A percentile compares a stretch with the other conserved stretches of the same genome.
phyloP scores from a whole-genome alignment of 2,329 filamentous ascomycete species.

The Akanthomyces muscarius region DNA sequence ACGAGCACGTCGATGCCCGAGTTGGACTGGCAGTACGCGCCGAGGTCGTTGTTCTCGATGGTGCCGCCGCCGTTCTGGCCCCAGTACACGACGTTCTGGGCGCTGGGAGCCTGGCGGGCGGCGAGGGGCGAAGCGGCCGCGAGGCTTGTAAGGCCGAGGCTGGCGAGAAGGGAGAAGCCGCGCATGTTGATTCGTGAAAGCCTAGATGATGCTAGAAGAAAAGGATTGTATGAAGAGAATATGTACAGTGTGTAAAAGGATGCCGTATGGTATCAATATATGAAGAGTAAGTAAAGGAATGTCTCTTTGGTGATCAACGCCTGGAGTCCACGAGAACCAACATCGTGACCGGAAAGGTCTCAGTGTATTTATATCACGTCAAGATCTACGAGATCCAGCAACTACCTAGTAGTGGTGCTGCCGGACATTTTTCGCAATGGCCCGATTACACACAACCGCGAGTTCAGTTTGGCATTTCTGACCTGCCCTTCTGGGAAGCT shows the following conservation, averaged over 20 bases:
- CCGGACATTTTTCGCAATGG: background rate
- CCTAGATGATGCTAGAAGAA: background rate
- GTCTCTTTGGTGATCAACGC: conserved; percentile 11
- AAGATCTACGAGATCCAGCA: background rate
- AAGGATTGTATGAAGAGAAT: background rate
- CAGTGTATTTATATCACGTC: background rate
- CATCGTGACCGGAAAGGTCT: conserved; percentile 2
- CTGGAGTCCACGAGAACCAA: conserved; percentile 8
- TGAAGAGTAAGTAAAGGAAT: conserved; percentile 2
- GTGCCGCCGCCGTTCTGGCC: conserved; percentile 26
- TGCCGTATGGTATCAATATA: background rate
- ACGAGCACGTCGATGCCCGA: conserved; percentile 41
- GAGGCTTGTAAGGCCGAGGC: conserved; percentile 21
- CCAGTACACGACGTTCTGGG: conserved; percentile 32
- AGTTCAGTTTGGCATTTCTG: background rate
- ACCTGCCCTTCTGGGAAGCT: conserved; percentile 14
- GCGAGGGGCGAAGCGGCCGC: conserved; percentile 15
- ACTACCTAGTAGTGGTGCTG: background rate
- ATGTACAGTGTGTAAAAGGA: background rate
- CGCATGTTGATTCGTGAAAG: conserved; percentile 16
- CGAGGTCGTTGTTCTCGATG: conserved; percentile 35
- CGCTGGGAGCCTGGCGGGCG: conserved; percentile 19
- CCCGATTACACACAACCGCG: background rate
- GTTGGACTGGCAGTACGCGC: conserved; percentile 34
- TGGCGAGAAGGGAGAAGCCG: conserved; percentile 17